Percentiles rank a stretch among this genome's conserved stretches.
phyloP scores from a whole-genome alignment of 23 red algal species.

The Chondrus crispus region DNA sequence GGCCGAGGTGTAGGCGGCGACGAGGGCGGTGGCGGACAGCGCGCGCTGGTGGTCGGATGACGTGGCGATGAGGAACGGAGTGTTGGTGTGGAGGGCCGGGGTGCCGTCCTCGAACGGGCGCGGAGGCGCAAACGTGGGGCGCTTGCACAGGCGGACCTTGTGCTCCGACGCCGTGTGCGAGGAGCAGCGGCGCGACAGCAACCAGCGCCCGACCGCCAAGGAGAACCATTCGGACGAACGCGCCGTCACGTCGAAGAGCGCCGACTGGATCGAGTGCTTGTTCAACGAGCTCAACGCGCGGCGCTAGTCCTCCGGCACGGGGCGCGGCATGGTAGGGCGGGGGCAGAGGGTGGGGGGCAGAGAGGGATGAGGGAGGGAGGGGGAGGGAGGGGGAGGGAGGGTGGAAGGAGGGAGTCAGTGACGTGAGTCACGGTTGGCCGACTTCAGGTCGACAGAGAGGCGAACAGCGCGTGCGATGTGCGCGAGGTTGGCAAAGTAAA shows the following conservation, averaged over 20 bases:
- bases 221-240: conserved; percentile 59
- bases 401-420: no score
- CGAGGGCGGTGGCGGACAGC: neutral
- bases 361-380: neutral
- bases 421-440: no score
- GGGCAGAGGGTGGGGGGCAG: neutral
- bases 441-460: no score
- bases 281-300: conserved; percentile 55
- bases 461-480: no score
- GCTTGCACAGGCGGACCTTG: conserved; percentile 59
- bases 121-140: conserved; percentile 44
- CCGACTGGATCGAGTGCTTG: conserved; percentile 48
- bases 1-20: no score
- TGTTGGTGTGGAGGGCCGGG: conserved; percentile 52
- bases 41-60: conserved; percentile 51
- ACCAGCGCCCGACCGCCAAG: conserved; percentile 55
- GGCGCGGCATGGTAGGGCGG: neutral
- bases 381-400: neutral
- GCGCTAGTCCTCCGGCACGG: conserved; percentile 22
- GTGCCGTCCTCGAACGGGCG: conserved; percentile 36
- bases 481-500: no score
- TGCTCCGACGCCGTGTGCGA: conserved; percentile 41
- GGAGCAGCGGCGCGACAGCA: conserved; percentile 41
- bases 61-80: conserved; percentile 52
- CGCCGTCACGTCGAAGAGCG: conserved; percentile 58